These are phyloP conservation scores for Pontederia crassipes DNA, from an alignment of 176 grass and related monocot genomes.

Conservation along the genomic window DNA sequence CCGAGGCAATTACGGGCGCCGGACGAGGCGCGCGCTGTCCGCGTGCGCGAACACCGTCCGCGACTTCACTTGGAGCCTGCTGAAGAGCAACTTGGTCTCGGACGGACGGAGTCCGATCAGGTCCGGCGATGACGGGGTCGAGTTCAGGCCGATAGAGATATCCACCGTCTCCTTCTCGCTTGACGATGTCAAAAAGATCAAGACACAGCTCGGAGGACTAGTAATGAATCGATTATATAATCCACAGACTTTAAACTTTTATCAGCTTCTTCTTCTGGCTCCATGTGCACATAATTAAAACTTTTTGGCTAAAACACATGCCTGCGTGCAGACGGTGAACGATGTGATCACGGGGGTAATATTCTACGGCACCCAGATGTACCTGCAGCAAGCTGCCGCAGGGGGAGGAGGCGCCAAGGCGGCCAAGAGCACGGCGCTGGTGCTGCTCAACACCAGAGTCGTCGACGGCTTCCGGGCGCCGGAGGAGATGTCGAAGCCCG, in stretches of 20 bases:
- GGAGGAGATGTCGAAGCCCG: slow-evolving; percentile 22
- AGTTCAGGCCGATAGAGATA: slow-evolving; percentile 26
- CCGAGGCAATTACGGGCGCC: not conserved
- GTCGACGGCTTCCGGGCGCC: slow-evolving; percentile 14
- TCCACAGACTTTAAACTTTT: not conserved
- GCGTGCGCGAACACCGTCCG: slow-evolving; percentile 18
- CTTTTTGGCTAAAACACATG: too few species aligned
- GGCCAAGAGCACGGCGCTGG: slow-evolving; percentile 13
- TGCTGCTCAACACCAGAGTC: slow-evolving; percentile 25
- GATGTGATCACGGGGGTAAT: slow-evolving; percentile 20
- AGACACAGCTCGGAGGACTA: slow-evolving; percentile 16
- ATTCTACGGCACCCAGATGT: slow-evolving; percentile 33
- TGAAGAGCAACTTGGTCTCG: slow-evolving; percentile 17
- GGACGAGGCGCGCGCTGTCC: not conserved
- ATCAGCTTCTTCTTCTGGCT: not conserved
- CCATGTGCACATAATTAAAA: too few species aligned
- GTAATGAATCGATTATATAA: slow-evolving; percentile 2
- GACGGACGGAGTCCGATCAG: slow-evolving; percentile 22
- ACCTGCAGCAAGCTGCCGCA: slow-evolving; percentile 3
- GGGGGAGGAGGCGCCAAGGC: not conserved
- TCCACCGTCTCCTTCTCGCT: slow-evolving; percentile 17
- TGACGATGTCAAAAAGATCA: slow-evolving; percentile 24
- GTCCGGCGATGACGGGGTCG: slow-evolving; percentile 16
- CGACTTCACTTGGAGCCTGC: slow-evolving; percentile 32
- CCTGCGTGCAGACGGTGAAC: slow-evolving; percentile 29